Percentiles rank a stretch among this genome's conserved stretches.
These are phyloP conservation scores for Calonectria leucothoes DNA, from an alignment of 2,329 filamentous ascomycete genomes.

Conservation along the genomic window DNA sequence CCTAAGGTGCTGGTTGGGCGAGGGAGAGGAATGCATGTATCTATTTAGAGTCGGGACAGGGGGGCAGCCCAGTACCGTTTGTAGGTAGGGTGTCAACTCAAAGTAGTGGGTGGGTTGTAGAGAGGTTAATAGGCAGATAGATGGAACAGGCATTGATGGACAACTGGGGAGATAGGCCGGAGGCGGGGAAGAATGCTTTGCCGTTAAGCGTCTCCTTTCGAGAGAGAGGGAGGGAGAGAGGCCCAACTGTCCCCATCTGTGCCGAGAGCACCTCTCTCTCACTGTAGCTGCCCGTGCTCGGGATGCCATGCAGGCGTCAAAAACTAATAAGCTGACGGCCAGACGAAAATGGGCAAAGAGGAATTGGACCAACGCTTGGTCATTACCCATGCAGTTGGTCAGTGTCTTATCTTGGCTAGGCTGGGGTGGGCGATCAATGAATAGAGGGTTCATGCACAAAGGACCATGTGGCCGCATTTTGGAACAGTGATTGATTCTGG, in stretches of 20 bases:
- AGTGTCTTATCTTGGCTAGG: constrained; percentile 3
- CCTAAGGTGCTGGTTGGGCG: background rate
- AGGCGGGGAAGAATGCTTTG: background rate
- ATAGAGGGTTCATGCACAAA: constrained; percentile 4
- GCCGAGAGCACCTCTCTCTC: too few species aligned
- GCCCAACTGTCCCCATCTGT: background rate
- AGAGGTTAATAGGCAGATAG: constrained; percentile 8
- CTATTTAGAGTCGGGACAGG: background rate
- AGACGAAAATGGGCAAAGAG: background rate
- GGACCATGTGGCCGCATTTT: background rate
- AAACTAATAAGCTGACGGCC: background rate
- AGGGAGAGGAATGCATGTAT: constrained; percentile 8
- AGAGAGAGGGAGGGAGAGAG: too few species aligned
- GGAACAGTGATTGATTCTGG: background rate
- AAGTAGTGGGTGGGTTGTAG: background rate
- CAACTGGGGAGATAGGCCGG: background rate
- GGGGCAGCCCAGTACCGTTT: background rate
- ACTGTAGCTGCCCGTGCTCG: background rate
- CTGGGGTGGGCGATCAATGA: background rate
- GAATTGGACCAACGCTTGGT: background rate
- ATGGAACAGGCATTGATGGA: background rate
- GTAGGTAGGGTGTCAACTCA: constrained; percentile 3
- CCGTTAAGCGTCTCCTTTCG: background rate
- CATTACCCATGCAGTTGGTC: constrained; percentile 1
- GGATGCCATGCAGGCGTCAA: background rate